These are phyloP conservation scores for Elongisporangium anandrum DNA, from an alignment of 352 stramenopile genomes.

Conservation along the genomic window DNA sequence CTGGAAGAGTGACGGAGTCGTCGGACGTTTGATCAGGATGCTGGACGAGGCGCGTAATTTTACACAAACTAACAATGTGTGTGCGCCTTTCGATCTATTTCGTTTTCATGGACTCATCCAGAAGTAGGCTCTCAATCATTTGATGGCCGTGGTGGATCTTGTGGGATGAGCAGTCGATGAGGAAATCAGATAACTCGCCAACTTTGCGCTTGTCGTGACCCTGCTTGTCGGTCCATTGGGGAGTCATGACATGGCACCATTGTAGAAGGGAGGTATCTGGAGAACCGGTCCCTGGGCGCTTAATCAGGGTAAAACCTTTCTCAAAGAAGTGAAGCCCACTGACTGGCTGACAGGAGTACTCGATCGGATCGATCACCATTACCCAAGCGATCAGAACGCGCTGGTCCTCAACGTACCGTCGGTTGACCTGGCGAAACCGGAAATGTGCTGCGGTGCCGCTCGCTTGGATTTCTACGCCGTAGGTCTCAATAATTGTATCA, in stretches of 20 bases:
- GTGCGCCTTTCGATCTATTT: too few relatives aligned
- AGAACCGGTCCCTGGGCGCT: slow-evolving; percentile 27
- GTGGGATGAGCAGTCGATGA: slow-evolving; percentile 26
- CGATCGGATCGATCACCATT: slow-evolving; percentile 45
- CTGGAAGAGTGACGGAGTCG: slow-evolving; percentile 36
- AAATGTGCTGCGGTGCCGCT: slow-evolving; percentile 52
- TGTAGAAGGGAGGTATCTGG: slow-evolving; percentile 34
- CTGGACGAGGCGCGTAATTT: too few relatives aligned
- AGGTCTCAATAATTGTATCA: slow-evolving; percentile 55
- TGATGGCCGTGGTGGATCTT: slow-evolving; percentile 30
- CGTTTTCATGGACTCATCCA: slow-evolving; percentile 21
- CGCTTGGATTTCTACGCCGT: slow-evolving; percentile 42
- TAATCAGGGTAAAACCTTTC: slow-evolving; percentile 50
- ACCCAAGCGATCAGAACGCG: slow-evolving; percentile 52
- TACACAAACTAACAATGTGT: too few relatives aligned
- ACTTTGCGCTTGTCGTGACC: slow-evolving; percentile 39
- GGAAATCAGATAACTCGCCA: slow-evolving; percentile 34
- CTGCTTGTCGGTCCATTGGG: slow-evolving; percentile 22
- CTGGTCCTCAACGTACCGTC: slow-evolving; percentile 37
- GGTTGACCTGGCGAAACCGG: slow-evolving; percentile 48
- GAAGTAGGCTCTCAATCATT: slow-evolving; percentile 32
- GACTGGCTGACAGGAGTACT: slow-evolving; percentile 39
- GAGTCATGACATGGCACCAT: slow-evolving; percentile 53
- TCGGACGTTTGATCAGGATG: slow-evolving; percentile 40
- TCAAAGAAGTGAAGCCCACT: slow-evolving; percentile 41